These are phyloP conservation scores for Asterionellopsis glacialis DNA, from an alignment of 108 stramenopile species.

Conservation along the genomic window DNA sequence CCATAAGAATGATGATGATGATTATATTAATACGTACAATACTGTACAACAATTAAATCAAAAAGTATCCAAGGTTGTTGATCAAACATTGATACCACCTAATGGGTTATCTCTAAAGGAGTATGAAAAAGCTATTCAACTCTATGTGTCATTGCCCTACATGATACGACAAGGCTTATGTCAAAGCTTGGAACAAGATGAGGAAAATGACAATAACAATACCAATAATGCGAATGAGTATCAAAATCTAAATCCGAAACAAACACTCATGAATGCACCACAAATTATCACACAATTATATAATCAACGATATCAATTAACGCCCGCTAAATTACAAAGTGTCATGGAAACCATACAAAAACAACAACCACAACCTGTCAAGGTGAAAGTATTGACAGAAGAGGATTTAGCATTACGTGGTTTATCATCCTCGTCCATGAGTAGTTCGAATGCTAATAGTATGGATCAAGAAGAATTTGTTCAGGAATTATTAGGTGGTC, in stretches of 20 bases:
- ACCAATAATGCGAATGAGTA: not conserved
- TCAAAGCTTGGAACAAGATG: not conserved
- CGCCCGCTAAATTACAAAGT: not conserved
- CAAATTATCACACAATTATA: conserved; percentile 11
- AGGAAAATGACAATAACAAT: not conserved
- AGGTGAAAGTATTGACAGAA: not conserved
- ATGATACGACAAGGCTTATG: not conserved
- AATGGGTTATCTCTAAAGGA: not conserved
- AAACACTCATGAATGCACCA: not conserved
- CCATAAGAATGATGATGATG: not conserved
- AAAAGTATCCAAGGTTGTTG: not conserved
- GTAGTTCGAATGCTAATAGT: not conserved
- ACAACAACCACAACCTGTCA: no score
- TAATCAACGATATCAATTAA: conserved; percentile 3
- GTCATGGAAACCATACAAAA: not conserved
- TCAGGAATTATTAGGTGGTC: conserved; percentile 5
- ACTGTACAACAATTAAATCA: not conserved
- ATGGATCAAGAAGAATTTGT: not conserved
- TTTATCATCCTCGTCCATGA: not conserved
- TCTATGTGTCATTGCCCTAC: not conserved
- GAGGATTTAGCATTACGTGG: not conserved
- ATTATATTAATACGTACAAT: not conserved
- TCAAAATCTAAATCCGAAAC: not conserved
- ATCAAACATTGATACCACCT: not conserved
- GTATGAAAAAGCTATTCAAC: not conserved